Evolutionary conservation across 2,329 filamentous ascomycete genomes (phyloP), one percentile per base, ranked within the genome.

Genomic region (Hypoxylon sp.): DNA sequence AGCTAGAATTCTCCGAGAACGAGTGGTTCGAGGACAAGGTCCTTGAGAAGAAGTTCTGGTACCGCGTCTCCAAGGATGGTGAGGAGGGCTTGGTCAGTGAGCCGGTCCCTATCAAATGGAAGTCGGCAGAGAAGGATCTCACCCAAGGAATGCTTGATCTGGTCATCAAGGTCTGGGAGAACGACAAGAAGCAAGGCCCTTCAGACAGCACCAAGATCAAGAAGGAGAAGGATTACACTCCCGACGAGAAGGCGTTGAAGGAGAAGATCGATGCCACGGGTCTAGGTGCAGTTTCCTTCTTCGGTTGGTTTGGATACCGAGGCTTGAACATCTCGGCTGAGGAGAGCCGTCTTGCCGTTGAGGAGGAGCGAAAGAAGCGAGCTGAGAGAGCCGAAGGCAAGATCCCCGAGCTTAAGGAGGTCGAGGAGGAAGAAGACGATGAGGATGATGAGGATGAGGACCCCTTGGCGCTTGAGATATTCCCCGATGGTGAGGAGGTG

Each of bases 11-110:
- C 81, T 82, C 82, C 66, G 87, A 90, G 70, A 98, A 98, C 82
- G 90, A 94, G 55, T 90, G 91, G 83, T 97, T 98, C 76, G 87
- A 90, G 78, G 87, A 97, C 82, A 85, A 83, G 61, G 87, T 90
- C 60, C 82, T 98, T 54, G 92, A 95, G 83, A 98, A 98, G 90
- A 93, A 92, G 78, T 97, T 98, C 82, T 95, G 91, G 88, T 94
- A 91, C 86, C 90, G 95, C 73, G 87, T 87, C 79, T 85, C 87
- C 67, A 87, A 85, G 78, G 87, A 91, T 77, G 86, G 88, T 76
- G 94, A 89, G 89, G 85, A 87, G 37, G 93, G 93, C 37, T 86
- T 97, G 35, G 93, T 98, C 64, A 95, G 91, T 25, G 94, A 97
- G 84, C 95, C 95, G 5, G 93, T 98, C 72, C 86, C 90, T 74